phyloP scores from a whole-genome alignment of 2,329 filamentous ascomycete species.

The Beauveria sp. region DNA sequence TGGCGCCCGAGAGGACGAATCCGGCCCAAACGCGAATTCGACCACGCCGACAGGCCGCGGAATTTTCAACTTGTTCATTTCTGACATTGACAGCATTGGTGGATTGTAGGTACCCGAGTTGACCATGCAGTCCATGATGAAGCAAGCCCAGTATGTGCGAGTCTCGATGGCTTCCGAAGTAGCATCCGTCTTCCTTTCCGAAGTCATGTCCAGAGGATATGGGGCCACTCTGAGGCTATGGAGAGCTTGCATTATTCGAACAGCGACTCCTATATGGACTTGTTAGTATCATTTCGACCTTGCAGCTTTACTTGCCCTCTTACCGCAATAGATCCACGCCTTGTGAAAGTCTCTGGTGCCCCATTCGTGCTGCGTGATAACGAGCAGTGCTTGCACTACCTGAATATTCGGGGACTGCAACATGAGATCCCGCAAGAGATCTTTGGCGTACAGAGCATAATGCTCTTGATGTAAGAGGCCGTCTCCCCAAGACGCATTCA shows the following conservation, averaged over 20 bases:
- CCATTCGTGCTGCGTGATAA: slow-evolving; percentile 34
- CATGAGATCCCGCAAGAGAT: slow-evolving; percentile 20
- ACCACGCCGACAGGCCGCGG: slow-evolving; percentile 23
- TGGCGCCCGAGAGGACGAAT: slow-evolving; percentile 18
- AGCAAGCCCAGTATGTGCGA: slow-evolving; percentile 37
- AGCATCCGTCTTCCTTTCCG: slow-evolving; percentile 15
- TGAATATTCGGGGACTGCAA: slow-evolving; percentile 24
- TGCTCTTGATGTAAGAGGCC: slow-evolving; percentile 23
- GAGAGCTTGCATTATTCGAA: slow-evolving; percentile 30
- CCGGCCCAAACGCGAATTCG: slow-evolving; percentile 32
- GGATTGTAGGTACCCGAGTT: slow-evolving; percentile 33
- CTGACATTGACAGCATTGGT: slow-evolving; percentile 26
- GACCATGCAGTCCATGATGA: slow-evolving; percentile 37
- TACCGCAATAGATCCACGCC: slow-evolving; percentile 34
- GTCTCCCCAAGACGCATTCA: slow-evolving; percentile 22
- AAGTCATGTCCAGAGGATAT: slow-evolving; percentile 20
- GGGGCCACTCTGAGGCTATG: slow-evolving; percentile 22
- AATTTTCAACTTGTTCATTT: slow-evolving; percentile 27
- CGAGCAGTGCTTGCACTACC: slow-evolving; percentile 31
- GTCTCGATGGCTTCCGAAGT: slow-evolving; percentile 26
- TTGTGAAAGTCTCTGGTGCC: slow-evolving; percentile 33
- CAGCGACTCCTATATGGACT: slow-evolving; percentile 24
- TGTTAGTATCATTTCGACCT: background rate
- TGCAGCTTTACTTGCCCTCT: background rate
- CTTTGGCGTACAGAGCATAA: slow-evolving; percentile 24